These are phyloP conservation scores for Cyclotella cryptica DNA, from an alignment of 108 stramenopile genomes.

Conservation along the genomic window DNA sequence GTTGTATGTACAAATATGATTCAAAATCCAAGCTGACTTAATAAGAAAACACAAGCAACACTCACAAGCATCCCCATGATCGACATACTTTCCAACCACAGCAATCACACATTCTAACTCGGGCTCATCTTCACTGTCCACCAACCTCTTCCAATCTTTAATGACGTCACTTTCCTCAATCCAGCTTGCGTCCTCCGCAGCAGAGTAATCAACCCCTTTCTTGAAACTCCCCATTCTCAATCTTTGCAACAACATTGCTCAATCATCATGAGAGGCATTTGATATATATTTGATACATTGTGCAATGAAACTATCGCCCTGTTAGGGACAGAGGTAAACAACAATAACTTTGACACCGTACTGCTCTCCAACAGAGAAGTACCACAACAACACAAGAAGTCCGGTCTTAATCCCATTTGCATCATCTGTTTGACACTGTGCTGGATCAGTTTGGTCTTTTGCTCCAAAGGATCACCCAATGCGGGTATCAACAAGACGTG, in stretches of 20 bases:
- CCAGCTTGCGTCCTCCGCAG: conserved; percentile 38
- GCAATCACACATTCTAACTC: conserved; percentile 72
- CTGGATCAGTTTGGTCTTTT: conserved; percentile 67
- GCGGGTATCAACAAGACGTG: conserved; percentile 74
- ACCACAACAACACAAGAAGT: conserved; percentile 75
- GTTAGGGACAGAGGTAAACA: conserved; percentile 73
- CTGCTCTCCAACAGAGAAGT: conserved; percentile 49
- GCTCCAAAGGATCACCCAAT: conserved; percentile 52
- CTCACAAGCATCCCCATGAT: conserved; percentile 62
- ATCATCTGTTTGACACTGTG: conserved; percentile 67
- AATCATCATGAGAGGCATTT: conserved; percentile 83
- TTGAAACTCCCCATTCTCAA: conserved; percentile 36
- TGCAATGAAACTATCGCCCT: conserved; percentile 72
- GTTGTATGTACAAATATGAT: not conserved
- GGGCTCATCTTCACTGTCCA: conserved; percentile 69
- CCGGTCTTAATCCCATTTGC: conserved; percentile 66
- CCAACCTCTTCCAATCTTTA: conserved; percentile 71
- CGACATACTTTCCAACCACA: conserved; percentile 84
- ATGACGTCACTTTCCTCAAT: conserved; percentile 57
- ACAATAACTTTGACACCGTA: conserved; percentile 59
- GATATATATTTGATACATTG: conserved; percentile 90
- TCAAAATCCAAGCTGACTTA: not conserved
- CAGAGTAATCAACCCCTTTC: conserved; percentile 59
- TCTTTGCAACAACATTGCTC: conserved; percentile 66
- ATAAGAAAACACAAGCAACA: not conserved